Evolutionary conservation across 2,329 filamentous ascomycete species (phyloP).

Genomic region (Aurifilum marmelostoma): DNA sequence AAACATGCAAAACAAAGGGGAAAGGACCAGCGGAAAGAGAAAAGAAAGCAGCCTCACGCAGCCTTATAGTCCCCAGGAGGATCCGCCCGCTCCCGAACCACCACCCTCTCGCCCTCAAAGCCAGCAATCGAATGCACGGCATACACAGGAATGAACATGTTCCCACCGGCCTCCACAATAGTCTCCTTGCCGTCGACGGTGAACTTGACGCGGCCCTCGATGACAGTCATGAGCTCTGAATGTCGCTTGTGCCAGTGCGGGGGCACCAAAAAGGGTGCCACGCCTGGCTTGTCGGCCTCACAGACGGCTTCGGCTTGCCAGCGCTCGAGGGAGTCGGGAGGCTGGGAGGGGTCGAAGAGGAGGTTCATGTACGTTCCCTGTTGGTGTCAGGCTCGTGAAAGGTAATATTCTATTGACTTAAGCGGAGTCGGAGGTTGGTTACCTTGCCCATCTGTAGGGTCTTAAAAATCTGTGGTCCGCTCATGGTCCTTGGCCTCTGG

Average conservation of each 20-base stretch:
- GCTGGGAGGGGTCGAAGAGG: slow-evolving; percentile 7
- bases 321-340: background rate
- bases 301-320: slow-evolving; percentile 8
- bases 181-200: slow-evolving; percentile 7
- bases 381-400: background rate
- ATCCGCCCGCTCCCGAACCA: slow-evolving; percentile 17
- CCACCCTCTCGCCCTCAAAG: slow-evolving; percentile 15
- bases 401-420: too few species aligned
- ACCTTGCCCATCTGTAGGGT: slow-evolving; percentile 22
- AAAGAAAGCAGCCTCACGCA: slow-evolving; percentile 8
- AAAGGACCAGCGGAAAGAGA: background rate
- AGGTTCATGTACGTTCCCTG: slow-evolving; percentile 10
- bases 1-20: background rate
- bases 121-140: slow-evolving; percentile 9
- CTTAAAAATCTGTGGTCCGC: slow-evolving; percentile 7
- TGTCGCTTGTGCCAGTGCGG: slow-evolving; percentile 21
- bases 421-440: too few species aligned
- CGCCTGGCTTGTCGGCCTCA: slow-evolving; percentile 11
- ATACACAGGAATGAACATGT: background rate
- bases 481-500: background rate
- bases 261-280: slow-evolving; percentile 2
- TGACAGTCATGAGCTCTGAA: slow-evolving; percentile 9
- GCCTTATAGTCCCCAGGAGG: slow-evolving; percentile 21
- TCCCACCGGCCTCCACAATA: background rate
- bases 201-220: slow-evolving; percentile 14